Evolutionary conservation across 176 grass and related monocot genomes (phyloP).

Genomic region (Oryza glumipatula): DNA sequence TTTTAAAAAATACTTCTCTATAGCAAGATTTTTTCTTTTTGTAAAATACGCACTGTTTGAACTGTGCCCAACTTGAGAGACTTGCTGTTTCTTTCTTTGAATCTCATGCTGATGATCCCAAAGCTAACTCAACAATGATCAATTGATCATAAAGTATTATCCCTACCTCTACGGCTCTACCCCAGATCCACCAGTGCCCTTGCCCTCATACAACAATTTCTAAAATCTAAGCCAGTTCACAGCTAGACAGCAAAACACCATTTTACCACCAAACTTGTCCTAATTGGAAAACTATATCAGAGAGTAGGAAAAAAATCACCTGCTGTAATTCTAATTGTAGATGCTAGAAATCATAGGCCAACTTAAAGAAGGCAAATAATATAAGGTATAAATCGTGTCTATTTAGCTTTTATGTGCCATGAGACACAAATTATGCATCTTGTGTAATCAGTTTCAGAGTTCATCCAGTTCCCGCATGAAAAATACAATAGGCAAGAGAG

Average conservation of each 20-base stretch:
- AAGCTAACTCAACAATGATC: neutral
- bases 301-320: neutral
- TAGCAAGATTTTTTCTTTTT: too few relatives aligned
- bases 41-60: too few relatives aligned
- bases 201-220: constrained; percentile 6
- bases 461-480: neutral
- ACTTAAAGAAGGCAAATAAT: neutral
- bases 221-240: constrained; percentile 7
- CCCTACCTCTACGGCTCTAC: too few relatives aligned
- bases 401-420: neutral
- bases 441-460: constrained; percentile 9
- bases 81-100: constrained; percentile 3
- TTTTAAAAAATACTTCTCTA: too few relatives aligned
- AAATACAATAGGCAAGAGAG: neutral
- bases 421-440: constrained; percentile 5
- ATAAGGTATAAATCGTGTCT: neutral
- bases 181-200: neutral
- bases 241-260: constrained; percentile 20
- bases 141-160: neutral
- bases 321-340: neutral
- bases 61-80: neutral
- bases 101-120: neutral
- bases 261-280: neutral
- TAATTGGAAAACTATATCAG: neutral
- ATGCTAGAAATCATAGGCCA: neutral